Evolutionary conservation across 495 filamentous ascomycete genomes (phyloP), one percentile per base, ranked within the genome.

Genomic region (Pyronema omphalodes): DNA sequence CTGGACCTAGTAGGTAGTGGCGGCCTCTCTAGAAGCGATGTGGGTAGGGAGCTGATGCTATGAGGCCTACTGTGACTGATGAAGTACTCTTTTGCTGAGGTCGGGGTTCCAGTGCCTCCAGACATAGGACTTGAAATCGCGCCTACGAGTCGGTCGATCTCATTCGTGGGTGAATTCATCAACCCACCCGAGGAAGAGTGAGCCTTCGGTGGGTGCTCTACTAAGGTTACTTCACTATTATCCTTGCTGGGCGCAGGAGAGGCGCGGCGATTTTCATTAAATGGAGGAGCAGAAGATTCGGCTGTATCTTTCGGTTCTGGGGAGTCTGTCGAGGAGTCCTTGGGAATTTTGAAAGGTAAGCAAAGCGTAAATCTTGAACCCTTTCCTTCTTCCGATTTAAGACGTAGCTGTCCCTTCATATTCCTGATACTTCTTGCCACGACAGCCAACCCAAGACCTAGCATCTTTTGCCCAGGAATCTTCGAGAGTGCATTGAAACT

Each of bases 351-450:
- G 53, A 88, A 85, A 3, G 79, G 80, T 37, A 88, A 62, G 53
- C 79, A 76, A 11, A 88, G 76, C 15, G 82, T 74, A 59, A 96
- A 93, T 33, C 83, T 74, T 34, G 87, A 89, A 0, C 89, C 89
- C 60, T 83, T 84, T 0, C 85, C 84, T 65, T 82, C 76, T 64
- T 93, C 86, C 0, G 88, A 93, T 58, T 88, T 93, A 6, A 96
- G 71, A 18, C 84, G 77, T 15, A 96, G 67, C 56, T 94, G 89
- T 0, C 89, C 89, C 52, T 89, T 80, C 82, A 93, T 88, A 60
- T 84, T 94, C n/a, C 78, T 76, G 17, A 94, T 71, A 44, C 85
- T 86, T 18, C 88, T 74, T 40, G 89, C 83, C 2, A 94, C 88
- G 9, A 93, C 71, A 1, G 89, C 89, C 23, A 96, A 74, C 0